Evolutionary conservation across 1,284 basidiomycete genomes (phyloP), one percentile per base, ranked within the genome.

Genomic region (Melampsora abietis-canadensis): DNA sequence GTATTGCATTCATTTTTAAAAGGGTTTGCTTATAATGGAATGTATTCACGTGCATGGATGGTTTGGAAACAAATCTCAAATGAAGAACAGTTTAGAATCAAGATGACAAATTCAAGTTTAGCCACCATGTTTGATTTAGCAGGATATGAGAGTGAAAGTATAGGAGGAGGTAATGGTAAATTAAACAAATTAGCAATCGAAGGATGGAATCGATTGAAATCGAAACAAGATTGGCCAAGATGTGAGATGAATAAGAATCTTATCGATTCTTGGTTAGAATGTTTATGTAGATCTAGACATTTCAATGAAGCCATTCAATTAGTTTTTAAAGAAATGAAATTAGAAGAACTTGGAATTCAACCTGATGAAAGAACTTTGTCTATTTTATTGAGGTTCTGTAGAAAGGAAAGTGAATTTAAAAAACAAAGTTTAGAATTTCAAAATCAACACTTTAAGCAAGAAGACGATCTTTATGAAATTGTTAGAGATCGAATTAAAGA

Each of bases 1-100:
- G 85, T 94, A n/a, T 88, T 90, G 85, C 95, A 94, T 80, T 87
- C 91, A 78, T 84, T 97, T 75, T 92, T 97, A 90, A 88, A 92
- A 81, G 89, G 92, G 1, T 97, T 96, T 82, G 88, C 90, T 78
- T 88, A 88, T 27, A 85, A 88, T 4, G 88, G 88, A 2, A 88
- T 87, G 72, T 89, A 88, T 76, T 84, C 83, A 0, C 88, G 90
- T 76, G 89, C 90, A 8, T 87, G 88, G 78, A 85, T 88, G 37
- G 86, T 96, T 14, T 97, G 93, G 92, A 88, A 92, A 77, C 85
- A 86, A 77, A 88, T 31, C 84, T 86, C 37, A 84, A 85, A 76
- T 17, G 65, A 62, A 44, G 57, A 21, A 12, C 27, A 21, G 14
- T 67, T 66, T 17, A 44, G 76, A 31, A 68, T 70, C 34, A 83